Conservation (phyloP, 306 rosid species). For the Ceratonia siliqua region DNA sequence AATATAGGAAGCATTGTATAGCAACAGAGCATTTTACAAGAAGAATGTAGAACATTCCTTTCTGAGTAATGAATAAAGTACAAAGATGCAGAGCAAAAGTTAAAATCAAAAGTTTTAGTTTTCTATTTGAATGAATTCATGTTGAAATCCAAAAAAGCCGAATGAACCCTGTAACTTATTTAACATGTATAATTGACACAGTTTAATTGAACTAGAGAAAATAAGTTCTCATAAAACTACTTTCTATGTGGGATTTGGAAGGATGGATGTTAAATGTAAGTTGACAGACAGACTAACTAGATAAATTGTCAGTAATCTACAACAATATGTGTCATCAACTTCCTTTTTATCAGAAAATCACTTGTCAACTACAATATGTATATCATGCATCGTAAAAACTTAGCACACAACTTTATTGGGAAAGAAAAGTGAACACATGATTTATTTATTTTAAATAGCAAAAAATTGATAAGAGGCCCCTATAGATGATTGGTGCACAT, state of each 20-base stretch:
- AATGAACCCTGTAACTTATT: not conserved
- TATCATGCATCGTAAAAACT: conserved; percentile 13
- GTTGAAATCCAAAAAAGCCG: conserved; percentile 1
- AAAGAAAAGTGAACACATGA: not conserved
- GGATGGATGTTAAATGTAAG: too few relatives aligned
- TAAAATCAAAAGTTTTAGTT: not conserved
- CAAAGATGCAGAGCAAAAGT: conserved; percentile 4
- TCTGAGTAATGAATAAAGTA: conserved; percentile 6
- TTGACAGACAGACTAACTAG: conserved; percentile 2
- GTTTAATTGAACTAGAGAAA: conserved; percentile 23
- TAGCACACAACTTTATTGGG: not conserved
- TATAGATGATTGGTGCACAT: not conserved
- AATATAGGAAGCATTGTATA: conserved; percentile 25
- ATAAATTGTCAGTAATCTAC: conserved; percentile 12
- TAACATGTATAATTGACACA: not conserved
- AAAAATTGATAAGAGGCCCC: not conserved
- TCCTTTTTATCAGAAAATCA: not conserved
- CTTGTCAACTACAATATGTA: conserved; percentile 11
- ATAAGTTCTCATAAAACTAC: too few relatives aligned
- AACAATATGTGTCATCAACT: not conserved
- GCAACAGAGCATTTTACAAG: not conserved
- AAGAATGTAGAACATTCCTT: conserved; percentile 16
- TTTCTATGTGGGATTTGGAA: too few relatives aligned
- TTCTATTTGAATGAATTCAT: conserved; percentile 11
- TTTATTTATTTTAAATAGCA: not conserved